phyloP scores from a whole-genome alignment of 768 basidiomycete species.

The Lentinula detonsa region DNA sequence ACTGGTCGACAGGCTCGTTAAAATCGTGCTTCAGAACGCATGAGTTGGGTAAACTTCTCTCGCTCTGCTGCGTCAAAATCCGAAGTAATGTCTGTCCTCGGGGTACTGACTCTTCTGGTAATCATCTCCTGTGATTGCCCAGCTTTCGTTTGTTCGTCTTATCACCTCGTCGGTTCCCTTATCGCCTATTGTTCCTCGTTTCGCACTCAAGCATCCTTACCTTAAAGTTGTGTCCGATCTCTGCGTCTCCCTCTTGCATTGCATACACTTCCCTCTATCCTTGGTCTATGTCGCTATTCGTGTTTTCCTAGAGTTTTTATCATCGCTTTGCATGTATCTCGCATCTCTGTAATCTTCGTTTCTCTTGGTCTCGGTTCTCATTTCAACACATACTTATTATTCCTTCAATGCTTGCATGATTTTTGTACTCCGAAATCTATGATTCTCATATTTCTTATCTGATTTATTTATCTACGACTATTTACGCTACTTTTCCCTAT shows the following conservation, averaged over 20 bases:
- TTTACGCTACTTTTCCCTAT: neutral
- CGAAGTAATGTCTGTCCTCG: neutral
- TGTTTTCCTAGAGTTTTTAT: neutral
- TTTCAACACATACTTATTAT: neutral
- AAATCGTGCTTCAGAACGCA: constrained; percentile 50
- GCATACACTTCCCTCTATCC: neutral
- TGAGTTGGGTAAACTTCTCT: constrained; percentile 12
- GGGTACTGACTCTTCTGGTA: neutral
- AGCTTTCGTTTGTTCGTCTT: neutral
- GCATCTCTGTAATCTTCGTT: neutral
- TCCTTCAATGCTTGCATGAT: constrained; percentile 1
- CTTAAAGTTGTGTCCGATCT: neutral
- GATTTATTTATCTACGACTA: neutral
- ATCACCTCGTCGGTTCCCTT: neutral
- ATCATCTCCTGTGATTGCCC: neutral
- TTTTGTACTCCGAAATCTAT: neutral
- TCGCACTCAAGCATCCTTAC: neutral
- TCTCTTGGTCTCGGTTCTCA: neutral
- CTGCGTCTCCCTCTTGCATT: neutral
- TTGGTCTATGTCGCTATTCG: neutral
- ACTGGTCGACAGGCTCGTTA: constrained; percentile 55
- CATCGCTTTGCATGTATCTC: constrained; percentile 1
- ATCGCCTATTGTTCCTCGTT: neutral
- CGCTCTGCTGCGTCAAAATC: neutral
- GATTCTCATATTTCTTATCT: neutral